A percentile compares a stretch with the other conserved stretches of the same genome.
phyloP scores from a whole-genome alignment of 805 yeast species.

The Zygosaccharomyces pseudorouxii region DNA sequence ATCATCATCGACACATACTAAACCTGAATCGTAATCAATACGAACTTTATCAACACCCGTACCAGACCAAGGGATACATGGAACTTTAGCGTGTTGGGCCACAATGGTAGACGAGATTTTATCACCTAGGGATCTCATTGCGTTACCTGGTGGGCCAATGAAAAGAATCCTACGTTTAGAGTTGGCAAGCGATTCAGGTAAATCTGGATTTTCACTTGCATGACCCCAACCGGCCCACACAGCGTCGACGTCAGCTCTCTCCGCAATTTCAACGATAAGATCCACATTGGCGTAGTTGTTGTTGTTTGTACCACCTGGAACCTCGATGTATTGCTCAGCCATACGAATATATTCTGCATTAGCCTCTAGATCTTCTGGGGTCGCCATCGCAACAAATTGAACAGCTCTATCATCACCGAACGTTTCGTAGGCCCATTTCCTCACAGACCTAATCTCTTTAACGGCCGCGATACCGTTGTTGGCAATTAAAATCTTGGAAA shows the following conservation, averaged over 20 bases:
- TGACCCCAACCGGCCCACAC: constrained; percentile 99
- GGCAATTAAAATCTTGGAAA: constrained; percentile 83
- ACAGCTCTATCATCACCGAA: constrained; percentile 93
- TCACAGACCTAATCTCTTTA: constrained; percentile 91
- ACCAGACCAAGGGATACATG: constrained; percentile 99
- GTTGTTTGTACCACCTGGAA: constrained; percentile 98
- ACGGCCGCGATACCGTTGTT: constrained; percentile 99
- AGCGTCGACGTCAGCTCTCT: constrained; percentile 93
- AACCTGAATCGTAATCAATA: constrained; percentile 60
- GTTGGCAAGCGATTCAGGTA: constrained; percentile 92
- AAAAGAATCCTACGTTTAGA: constrained; percentile 86
- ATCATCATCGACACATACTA: constrained; percentile 85
- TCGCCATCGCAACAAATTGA: constrained; percentile 96
- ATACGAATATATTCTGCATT: constrained; percentile 97
- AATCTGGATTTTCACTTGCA: constrained; percentile 95
- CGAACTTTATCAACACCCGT: constrained; percentile 86
- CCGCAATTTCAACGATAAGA: constrained; percentile 93
- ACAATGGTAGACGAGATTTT: constrained; percentile 96
- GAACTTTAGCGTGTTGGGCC: constrained; percentile 97
- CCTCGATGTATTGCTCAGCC: constrained; percentile 98
- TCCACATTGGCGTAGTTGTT: constrained; percentile 98
- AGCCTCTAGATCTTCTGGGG: constrained; percentile 97
- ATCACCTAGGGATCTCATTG: constrained; percentile 99
- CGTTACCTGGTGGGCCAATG: constrained; percentile 98
- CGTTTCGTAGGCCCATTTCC: constrained; percentile 99